A percentile compares a stretch with the other conserved stretches of the same genome.
Evolutionary conservation across 176 grass and related monocot genomes (phyloP).

Genomic region (sorghum (Sorghum bicolor)): Sorghum_bicolor_NCBIv3 NC_012873.2:65156001-65156500

Average conservation of each 20-base stretch:
- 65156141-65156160: conserved; percentile 39
- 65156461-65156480: background rate
- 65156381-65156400: background rate
- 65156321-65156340: conserved; percentile 53
- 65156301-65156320: conserved; percentile 73
- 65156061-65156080: conserved; percentile 47
- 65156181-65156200: conserved; percentile 23
- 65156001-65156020: background rate
- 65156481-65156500: background rate
- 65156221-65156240: background rate
- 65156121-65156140: conserved; percentile 5
- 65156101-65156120: background rate
- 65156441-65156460: background rate
- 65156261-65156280: conserved; percentile 61
- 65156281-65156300: conserved; percentile 78
- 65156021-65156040: background rate
- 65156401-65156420: background rate
- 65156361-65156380: conserved; percentile 51
- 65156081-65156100: conserved; percentile 28
- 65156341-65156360: conserved; percentile 60
- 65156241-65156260: conserved; percentile 60
- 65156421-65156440: background rate
- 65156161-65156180: conserved; percentile 27
- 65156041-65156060: conserved; percentile 55
- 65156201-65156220: background rate